Conservation (phyloP, 2,329 filamentous ascomycete genomes). For the Pyrenophora teres region DNA sequence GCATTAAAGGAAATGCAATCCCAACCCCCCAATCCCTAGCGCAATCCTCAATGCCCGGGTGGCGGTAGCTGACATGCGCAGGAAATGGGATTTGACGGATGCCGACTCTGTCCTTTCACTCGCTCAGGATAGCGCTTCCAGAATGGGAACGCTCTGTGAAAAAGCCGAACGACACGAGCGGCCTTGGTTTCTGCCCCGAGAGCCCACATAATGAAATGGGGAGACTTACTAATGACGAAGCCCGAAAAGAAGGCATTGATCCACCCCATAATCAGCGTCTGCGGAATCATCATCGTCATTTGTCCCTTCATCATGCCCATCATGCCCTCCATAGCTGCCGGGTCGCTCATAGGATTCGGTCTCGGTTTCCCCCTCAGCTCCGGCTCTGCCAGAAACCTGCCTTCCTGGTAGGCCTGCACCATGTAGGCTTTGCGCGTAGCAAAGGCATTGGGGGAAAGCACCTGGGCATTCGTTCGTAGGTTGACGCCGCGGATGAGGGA, state of each 20-base stretch:
- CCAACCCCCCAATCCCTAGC: too few species aligned
- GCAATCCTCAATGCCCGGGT: too few species aligned
- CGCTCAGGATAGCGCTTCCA: too few species aligned
- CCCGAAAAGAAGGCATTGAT: conserved; percentile 99
- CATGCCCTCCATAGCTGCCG: conserved; percentile 98
- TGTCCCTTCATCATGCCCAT: conserved; percentile 99
- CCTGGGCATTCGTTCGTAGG: conserved; percentile 80
- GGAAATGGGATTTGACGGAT: too few species aligned
- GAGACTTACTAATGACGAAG: conserved; percentile 85
- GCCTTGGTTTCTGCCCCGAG: too few species aligned
- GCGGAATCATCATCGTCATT: conserved; percentile 99
- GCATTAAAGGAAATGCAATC: too few species aligned
- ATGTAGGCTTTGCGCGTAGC: conserved; percentile 79
- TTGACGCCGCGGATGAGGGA: conserved; percentile 82
- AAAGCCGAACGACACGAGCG: too few species aligned
- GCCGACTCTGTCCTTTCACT: too few species aligned
- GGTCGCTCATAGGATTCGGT: conserved; percentile 93
- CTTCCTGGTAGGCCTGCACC: conserved; percentile 79
- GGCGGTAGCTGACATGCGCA: too few species aligned
- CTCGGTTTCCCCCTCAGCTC: conserved; percentile 84
- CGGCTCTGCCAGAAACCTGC: conserved; percentile 87
- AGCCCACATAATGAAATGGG: background rate
- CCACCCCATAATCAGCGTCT: conserved; percentile 99
- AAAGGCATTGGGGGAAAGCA: conserved; percentile 78
- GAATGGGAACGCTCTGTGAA: too few species aligned